Percentiles rank a stretch among this genome's conserved stretches.
These are phyloP conservation scores for Dictyostelium intermedium DNA, from an alignment of 78 protist species.

Conservation along the genomic window DNA sequence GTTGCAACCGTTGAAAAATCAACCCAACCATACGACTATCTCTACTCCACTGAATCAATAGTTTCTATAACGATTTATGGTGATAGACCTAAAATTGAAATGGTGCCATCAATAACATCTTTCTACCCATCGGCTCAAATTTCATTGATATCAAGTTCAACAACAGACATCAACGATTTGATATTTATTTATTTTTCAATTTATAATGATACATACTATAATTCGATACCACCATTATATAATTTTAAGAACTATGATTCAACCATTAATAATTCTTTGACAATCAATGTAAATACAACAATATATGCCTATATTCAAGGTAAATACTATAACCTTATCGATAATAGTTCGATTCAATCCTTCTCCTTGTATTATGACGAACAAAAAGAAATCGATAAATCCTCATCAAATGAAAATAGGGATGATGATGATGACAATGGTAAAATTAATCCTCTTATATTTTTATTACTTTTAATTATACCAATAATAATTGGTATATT, in stretches of 20 bases:
- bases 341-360: background rate
- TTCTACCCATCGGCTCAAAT: background rate
- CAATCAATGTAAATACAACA: background rate
- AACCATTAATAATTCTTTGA: background rate
- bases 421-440: background rate
- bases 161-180: background rate
- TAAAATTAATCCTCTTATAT: background rate
- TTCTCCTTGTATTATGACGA: background rate
- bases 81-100: background rate
- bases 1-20: background rate
- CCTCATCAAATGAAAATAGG: background rate
- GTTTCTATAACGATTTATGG: background rate
- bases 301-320: background rate
- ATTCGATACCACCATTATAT: background rate
- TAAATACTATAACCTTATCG: background rate
- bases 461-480: background rate
- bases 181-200: background rate
- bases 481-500: background rate
- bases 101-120: background rate
- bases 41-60: background rate
- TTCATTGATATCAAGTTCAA: background rate
- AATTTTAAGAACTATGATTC: background rate
- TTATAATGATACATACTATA: background rate
- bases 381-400: background rate
- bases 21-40: background rate